Evolutionary conservation across 164 flowering plant genomes (phyloP).

Genomic region (Echeveria elegans): DNA sequence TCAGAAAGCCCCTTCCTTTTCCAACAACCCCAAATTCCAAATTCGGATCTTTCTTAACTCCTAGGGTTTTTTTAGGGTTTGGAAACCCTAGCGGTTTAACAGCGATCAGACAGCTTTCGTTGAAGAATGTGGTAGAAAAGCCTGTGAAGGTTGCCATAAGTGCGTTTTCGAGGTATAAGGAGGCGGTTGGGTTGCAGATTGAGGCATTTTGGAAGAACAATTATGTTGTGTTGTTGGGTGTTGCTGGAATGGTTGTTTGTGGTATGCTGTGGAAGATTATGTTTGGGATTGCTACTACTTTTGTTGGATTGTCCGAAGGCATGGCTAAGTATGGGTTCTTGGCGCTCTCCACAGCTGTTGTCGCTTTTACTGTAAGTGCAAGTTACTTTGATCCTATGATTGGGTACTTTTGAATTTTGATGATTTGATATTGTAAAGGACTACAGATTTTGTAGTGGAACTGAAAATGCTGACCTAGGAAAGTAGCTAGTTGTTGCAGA

Average conservation of each 20-base stretch:
- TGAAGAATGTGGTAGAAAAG: slow-evolving; percentile 30
- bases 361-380: slow-evolving; percentile 74
- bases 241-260: slow-evolving; percentile 50
- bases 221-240: slow-evolving; percentile 51
- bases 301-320: slow-evolving; percentile 86
- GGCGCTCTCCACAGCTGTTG: slow-evolving; percentile 78
- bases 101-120: slow-evolving; percentile 29
- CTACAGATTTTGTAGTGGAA: no score
- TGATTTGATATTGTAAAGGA: no score
- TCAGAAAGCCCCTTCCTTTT: neutral
- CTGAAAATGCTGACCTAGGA: no score
- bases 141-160: slow-evolving; percentile 33
- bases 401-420: no score
- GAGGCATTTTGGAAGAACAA: slow-evolving; percentile 85
- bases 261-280: slow-evolving; percentile 67
- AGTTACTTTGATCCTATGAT: no score
- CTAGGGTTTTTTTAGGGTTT: slow-evolving; percentile 8
- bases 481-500: no score
- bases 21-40: neutral
- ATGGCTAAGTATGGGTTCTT: slow-evolving; percentile 97
- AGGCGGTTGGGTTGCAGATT: slow-evolving; percentile 65
- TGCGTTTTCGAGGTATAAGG: slow-evolving; percentile 43
- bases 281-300: slow-evolving; percentile 79
- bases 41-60: neutral
- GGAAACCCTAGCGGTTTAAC: neutral